phyloP scores from a whole-genome alignment of 306 rosid genomes.

The Gastrolobium bilobum region DNA sequence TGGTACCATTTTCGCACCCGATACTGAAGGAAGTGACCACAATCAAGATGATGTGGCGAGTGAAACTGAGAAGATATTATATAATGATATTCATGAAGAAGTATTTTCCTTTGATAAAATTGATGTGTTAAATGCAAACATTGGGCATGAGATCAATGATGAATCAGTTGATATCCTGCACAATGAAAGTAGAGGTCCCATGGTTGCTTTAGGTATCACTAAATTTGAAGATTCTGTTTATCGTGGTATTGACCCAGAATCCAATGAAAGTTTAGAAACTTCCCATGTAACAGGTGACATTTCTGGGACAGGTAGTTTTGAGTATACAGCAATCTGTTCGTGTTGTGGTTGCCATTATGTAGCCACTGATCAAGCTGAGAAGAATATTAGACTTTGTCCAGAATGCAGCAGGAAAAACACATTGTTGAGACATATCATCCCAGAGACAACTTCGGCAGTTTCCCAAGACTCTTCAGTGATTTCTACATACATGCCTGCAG shows the following conservation, averaged over 20 bases:
- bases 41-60: slow-evolving; percentile 68
- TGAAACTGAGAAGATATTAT: slow-evolving; percentile 65
- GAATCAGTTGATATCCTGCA: slow-evolving; percentile 48
- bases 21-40: slow-evolving; percentile 74
- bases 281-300: slow-evolving; percentile 55
- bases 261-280: slow-evolving; percentile 54
- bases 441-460: slow-evolving; percentile 49
- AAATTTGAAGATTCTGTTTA: slow-evolving; percentile 51
- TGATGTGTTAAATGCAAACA: slow-evolving; percentile 63
- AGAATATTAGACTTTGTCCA: slow-evolving; percentile 58
- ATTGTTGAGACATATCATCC: slow-evolving; percentile 48
- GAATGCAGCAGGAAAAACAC: slow-evolving; percentile 66
- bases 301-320: slow-evolving; percentile 51
- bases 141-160: slow-evolving; percentile 49
- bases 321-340: slow-evolving; percentile 59
- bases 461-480: slow-evolving; percentile 45
- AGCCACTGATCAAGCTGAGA: slow-evolving; percentile 54
- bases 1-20: slow-evolving; percentile 65
- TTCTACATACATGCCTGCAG: slow-evolving; percentile 45
- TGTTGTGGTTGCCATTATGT: slow-evolving; percentile 64
- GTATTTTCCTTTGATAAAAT: slow-evolving; percentile 77
- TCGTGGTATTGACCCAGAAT: slow-evolving; percentile 44
- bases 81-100: slow-evolving; percentile 71
- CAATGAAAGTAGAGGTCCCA: slow-evolving; percentile 49
- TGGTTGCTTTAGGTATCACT: slow-evolving; percentile 45